These are phyloP conservation scores for Albizia julibrissin DNA, from an alignment of 306 rosid genomes.

Conservation along the genomic window DNA sequence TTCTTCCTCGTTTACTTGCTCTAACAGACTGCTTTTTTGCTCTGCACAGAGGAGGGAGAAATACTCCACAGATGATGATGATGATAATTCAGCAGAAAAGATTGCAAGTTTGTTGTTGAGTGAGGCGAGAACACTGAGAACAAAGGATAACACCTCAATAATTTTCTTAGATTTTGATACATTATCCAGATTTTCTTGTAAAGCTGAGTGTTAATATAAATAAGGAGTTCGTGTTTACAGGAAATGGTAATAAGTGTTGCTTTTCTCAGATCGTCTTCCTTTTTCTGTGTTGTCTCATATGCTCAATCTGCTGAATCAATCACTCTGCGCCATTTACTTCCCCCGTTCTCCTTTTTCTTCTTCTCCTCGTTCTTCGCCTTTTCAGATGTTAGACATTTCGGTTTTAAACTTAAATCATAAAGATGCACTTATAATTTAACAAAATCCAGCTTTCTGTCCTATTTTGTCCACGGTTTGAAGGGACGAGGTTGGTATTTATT, in stretches of 20 bases:
- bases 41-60: slow-evolving; percentile 66
- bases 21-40: slow-evolving; percentile 27
- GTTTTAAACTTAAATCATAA: not conserved
- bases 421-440: too few relatives aligned
- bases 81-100: slow-evolving; percentile 68
- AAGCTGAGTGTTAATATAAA: slow-evolving; percentile 65
- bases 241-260: slow-evolving; percentile 37
- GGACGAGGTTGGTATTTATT: not conserved
- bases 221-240: slow-evolving; percentile 46
- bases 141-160: slow-evolving; percentile 94
- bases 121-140: slow-evolving; percentile 88
- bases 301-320: slow-evolving; percentile 25
- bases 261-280: slow-evolving; percentile 20
- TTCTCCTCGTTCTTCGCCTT: not conserved
- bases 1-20: not conserved
- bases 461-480: not conserved
- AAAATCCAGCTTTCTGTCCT: too few relatives aligned
- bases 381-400: not conserved
- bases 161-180: slow-evolving; percentile 87
- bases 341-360: not conserved
- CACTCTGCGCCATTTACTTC: not conserved
- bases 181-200: slow-evolving; percentile 63
- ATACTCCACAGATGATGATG: slow-evolving; percentile 45
- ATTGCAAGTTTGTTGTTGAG: slow-evolving; percentile 77
- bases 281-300: slow-evolving; percentile 27